Percentiles rank a stretch among this genome's conserved stretches.
Evolutionary conservation across 176 grass and related monocot species (phyloP).

Genomic region (Guadua angustifolia): DNA sequence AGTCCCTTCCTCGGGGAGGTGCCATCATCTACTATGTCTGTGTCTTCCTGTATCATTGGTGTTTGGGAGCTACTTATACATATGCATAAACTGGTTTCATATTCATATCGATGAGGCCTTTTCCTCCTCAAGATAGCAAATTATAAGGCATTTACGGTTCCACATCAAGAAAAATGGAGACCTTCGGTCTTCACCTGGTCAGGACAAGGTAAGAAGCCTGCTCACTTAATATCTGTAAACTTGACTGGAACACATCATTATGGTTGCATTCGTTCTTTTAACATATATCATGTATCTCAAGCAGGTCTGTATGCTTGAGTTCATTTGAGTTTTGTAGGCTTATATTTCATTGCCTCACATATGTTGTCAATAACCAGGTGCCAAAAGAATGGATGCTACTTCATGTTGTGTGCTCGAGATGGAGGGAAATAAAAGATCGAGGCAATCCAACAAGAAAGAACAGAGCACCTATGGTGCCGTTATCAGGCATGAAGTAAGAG

Average conservation of each 20-base stretch:
- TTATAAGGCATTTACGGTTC: conserved; percentile 87
- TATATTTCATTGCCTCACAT: not conserved
- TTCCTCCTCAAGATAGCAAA: conserved; percentile 94
- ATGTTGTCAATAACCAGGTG: conserved; percentile 57
- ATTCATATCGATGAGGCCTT: conserved; percentile 99
- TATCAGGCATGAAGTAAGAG: too few relatives aligned
- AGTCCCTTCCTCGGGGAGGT: conserved; percentile 78
- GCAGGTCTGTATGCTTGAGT: not conserved
- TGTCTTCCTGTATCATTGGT: conserved; percentile 83
- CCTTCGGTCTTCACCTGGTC: conserved; percentile 85
- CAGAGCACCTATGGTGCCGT: too few relatives aligned
- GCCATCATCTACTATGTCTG: conserved; percentile 91
- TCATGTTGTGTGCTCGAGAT: too few relatives aligned
- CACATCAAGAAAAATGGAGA: conserved; percentile 86
- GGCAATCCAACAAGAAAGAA: too few relatives aligned
- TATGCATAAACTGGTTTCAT: conserved; percentile 97
- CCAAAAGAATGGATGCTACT: conserved; percentile 96
- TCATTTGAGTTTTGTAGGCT: not conserved
- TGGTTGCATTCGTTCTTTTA: not conserved
- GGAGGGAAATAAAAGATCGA: too few relatives aligned
- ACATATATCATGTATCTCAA: not conserved
- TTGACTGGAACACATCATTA: not conserved
- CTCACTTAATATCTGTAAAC: not conserved
- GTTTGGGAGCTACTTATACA: conserved; percentile 92
- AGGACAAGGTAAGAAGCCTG: conserved; percentile 63